A percentile compares a stretch with the other conserved stretches of the same genome.
Conservation (phyloP, 768 basidiomycete genomes). For the Auriculariales sp. region DNA sequence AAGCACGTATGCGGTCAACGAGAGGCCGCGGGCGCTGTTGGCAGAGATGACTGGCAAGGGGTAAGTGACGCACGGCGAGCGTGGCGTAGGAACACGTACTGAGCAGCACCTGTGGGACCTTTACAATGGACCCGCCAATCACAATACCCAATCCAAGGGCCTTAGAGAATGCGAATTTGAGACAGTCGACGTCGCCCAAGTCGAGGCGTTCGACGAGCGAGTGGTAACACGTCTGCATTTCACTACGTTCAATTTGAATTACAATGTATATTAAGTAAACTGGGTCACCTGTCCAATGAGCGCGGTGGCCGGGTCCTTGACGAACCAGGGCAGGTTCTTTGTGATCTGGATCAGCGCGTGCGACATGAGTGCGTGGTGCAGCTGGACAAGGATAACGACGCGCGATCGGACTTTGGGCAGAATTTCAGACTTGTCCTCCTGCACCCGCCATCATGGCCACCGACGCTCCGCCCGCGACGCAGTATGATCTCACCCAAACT, state of each 20-base stretch:
- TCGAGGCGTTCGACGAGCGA: constrained; percentile 80
- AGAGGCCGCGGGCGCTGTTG: constrained; percentile 74
- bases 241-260: constrained; percentile 2
- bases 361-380: no score
- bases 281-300: constrained; percentile 62
- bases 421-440: not conserved
- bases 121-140: constrained; percentile 85
- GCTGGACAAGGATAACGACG: not conserved
- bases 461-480: no score
- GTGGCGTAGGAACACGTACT: constrained; percentile 33
- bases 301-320: constrained; percentile 66
- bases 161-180: constrained; percentile 87
- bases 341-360: constrained; percentile 57
- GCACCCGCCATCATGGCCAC: not conserved
- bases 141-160: constrained; percentile 88
- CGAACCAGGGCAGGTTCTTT: constrained; percentile 70
- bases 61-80: not conserved
- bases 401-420: not conserved
- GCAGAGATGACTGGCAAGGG: constrained; percentile 43
- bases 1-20: constrained; percentile 71
- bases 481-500: constrained; percentile 82
- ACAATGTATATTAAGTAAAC: not conserved
- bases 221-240: constrained; percentile 68
- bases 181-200: constrained; percentile 59
- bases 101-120: constrained; percentile 83